Conservation (phyloP, 2,329 filamentous ascomycete genomes). For the Aurifilum marmelostoma region DNA sequence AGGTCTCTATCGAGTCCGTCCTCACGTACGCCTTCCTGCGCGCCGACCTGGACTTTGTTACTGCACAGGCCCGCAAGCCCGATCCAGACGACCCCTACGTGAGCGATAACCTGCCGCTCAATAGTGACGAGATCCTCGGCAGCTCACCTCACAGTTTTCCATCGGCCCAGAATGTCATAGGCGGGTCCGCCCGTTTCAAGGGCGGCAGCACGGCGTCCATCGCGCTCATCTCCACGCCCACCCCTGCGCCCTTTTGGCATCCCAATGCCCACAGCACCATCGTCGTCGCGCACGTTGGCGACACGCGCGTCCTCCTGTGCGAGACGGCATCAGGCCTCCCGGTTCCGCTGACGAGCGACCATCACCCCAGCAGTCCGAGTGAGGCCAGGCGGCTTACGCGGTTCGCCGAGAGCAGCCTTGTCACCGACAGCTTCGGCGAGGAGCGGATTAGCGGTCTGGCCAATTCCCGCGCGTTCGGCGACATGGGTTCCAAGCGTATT, state of each 20-base stretch:
- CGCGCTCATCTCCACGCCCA: slow-evolving; percentile 89
- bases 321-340: slow-evolving; percentile 81
- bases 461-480: slow-evolving; percentile 92
- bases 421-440: slow-evolving; percentile 96
- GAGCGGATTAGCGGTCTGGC: slow-evolving; percentile 92
- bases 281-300: slow-evolving; percentile 87
- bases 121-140: slow-evolving; percentile 82
- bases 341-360: slow-evolving; percentile 82
- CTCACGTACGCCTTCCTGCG: slow-evolving; percentile 92
- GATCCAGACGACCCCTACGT: slow-evolving; percentile 70
- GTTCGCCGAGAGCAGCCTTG: slow-evolving; percentile 73
- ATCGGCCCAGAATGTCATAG: slow-evolving; percentile 63
- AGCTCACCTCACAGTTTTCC: slow-evolving; percentile 55
- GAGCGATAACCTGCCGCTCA: slow-evolving; percentile 73
- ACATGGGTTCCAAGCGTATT: slow-evolving; percentile 87
- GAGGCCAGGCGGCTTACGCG: slow-evolving; percentile 83
- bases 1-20: slow-evolving; percentile 72
- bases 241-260: slow-evolving; percentile 92
- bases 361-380: slow-evolving; percentile 85
- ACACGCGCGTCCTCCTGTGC: slow-evolving; percentile 89
- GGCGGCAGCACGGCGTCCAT: slow-evolving; percentile 92
- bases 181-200: slow-evolving; percentile 78
- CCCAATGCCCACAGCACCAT: slow-evolving; percentile 83
- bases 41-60: slow-evolving; percentile 92
- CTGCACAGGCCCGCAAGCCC: slow-evolving; percentile 83